Evolutionary conservation across 371 early-diverging fungal genomes (phyloP).

Genomic region (Mortierella sp.): DNA sequence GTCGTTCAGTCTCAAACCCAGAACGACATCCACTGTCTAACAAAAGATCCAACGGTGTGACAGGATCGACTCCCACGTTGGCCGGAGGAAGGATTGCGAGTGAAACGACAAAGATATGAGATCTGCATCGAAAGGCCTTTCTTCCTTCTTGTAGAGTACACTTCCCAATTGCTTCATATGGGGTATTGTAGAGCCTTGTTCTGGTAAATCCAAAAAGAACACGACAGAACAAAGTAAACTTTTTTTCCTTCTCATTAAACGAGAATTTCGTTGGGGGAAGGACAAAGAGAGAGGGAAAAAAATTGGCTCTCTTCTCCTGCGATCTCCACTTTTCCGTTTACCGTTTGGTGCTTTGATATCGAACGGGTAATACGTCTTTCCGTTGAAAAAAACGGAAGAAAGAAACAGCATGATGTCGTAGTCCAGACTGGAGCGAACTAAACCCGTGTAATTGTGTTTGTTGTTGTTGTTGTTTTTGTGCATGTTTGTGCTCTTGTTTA

Average conservation of each 20-base stretch:
- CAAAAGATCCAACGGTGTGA: too few relatives aligned
- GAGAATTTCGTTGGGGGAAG: slow-evolving; percentile 3
- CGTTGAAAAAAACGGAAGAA: background rate
- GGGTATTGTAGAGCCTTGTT: background rate
- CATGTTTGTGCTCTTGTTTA: slow-evolving; percentile 10
- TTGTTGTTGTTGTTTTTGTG: background rate
- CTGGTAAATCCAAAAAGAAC: background rate
- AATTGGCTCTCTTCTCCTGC: background rate
- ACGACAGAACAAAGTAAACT: slow-evolving; percentile 1
- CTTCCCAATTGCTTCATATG: background rate
- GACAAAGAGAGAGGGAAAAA: background rate
- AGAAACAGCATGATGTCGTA: background rate
- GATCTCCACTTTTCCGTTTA: background rate
- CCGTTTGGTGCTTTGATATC: background rate
- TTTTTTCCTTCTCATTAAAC: background rate
- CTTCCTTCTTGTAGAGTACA: background rate
- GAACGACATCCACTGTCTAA: too few relatives aligned
- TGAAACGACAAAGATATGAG: too few relatives aligned
- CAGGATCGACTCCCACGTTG: too few relatives aligned
- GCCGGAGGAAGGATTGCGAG: too few relatives aligned
- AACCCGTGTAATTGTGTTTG: background rate
- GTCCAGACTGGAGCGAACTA: background rate
- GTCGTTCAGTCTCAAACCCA: too few relatives aligned
- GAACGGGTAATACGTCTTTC: slow-evolving; percentile 5
- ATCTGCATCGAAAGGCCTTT: too few relatives aligned